A percentile compares a stretch with the other conserved stretches of the same genome.
Evolutionary conservation across 2,329 filamentous ascomycete genomes (phyloP).

Genomic region (Cryphonectria nitschkei): DNA sequence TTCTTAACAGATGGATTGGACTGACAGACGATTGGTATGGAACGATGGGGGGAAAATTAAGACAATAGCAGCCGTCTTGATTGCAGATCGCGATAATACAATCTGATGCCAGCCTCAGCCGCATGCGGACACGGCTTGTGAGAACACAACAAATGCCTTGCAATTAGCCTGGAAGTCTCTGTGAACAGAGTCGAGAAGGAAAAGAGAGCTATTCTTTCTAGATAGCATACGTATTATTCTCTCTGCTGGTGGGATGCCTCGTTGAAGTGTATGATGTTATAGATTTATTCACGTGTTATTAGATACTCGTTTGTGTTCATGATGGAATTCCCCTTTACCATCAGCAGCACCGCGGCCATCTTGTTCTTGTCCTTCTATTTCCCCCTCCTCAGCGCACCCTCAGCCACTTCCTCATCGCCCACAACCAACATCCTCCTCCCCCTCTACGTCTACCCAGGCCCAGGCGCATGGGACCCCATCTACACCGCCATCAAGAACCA

Average conservation of each 20-base stretch:
- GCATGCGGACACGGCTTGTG: neutral
- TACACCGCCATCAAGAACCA: conserved; percentile 12
- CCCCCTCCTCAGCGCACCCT: too few species aligned
- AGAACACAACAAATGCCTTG: neutral
- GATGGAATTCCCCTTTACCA: neutral
- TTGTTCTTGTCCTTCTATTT: neutral
- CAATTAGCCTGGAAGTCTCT: too few species aligned
- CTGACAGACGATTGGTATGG: neutral
- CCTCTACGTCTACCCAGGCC: conserved; percentile 9
- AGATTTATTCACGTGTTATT: neutral
- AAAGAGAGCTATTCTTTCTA: neutral
- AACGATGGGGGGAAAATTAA: neutral
- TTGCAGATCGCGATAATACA: neutral
- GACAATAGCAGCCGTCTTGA: neutral
- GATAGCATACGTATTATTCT: neutral
- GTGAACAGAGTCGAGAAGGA: too few species aligned
- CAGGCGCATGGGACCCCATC: conserved; percentile 8
- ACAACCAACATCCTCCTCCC: conserved; percentile 8
- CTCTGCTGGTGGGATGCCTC: neutral
- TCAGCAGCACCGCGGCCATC: neutral
- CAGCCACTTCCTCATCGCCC: neutral
- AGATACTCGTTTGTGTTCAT: neutral
- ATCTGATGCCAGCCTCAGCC: neutral
- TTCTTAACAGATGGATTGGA: neutral
- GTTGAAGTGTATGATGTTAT: neutral